Evolutionary conservation across 2,329 filamentous ascomycete species (phyloP), one percentile per base, ranked within the genome.

Genomic region (Fusarium aywerte): DNA sequence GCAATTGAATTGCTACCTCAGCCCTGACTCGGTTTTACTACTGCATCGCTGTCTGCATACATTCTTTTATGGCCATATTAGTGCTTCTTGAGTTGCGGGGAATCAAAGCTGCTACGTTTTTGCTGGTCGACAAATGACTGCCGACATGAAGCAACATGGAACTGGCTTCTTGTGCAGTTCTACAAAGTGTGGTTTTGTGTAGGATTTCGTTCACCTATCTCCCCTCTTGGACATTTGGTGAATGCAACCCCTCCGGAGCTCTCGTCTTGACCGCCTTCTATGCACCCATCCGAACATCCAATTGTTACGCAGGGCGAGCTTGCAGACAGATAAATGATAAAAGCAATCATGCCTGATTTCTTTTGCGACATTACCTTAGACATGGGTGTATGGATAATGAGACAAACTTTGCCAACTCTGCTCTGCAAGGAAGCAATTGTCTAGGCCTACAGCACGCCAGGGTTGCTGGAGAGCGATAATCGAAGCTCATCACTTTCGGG

Each of bases 361-460:
- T 57, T 60, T 64, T 73, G 69, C 60, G 67, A 71, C 63, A 70
- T 72, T 64, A 58, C 65, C 62, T 62, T 69, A 52, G 35, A 47
- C 58, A 71, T 67, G 61, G 67, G 69, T 59, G 71, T 63, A 57
- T 63, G 62, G 44, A 53, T 23, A 60, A 62, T 63, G 55, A 66
- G 62, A 72, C 65, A 57, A 58, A 73, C 50, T 58, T 60, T 61
- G 58, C 61, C 49, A 65, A 40, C 59, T 59, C 52, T 72, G 67
- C 67, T 63, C 60, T 72, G 70, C 70, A 73, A 71, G 70, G 70
- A 71, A 62, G 54, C 42, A 57, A 45, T 47, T 68, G 68, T 58
- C 58, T 47, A 63, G 58, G 52, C 56, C 54, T 49, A 56, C 62
- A 48, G 35, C 32, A 40, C 52, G n/a, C 43, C 51, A 71, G 69